Percentiles rank a stretch among this genome's conserved stretches.
These are phyloP conservation scores for Adansonia gregorii DNA, from an alignment of 441 rosid genomes.

Conservation along the genomic window DNA sequence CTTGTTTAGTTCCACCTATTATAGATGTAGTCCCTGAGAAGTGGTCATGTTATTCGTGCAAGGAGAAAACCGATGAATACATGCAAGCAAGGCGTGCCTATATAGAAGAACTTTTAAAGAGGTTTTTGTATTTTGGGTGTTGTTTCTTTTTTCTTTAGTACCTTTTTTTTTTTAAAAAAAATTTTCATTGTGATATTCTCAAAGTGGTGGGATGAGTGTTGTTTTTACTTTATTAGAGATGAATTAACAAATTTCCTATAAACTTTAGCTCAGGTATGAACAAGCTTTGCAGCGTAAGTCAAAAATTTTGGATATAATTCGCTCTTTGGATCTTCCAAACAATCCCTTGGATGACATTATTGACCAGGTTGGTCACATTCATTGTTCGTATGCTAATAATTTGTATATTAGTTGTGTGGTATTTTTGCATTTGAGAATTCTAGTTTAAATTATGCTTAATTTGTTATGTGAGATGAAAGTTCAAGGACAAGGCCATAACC, in stretches of 20 bases:
- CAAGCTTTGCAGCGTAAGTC: conserved; percentile 82
- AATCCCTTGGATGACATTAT: conserved; percentile 98
- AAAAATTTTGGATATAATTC: conserved; percentile 89
- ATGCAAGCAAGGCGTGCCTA: conserved; percentile 73
- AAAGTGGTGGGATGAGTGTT: not conserved
- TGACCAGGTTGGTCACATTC: conserved; percentile 67
- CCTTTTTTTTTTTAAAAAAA: not conserved
- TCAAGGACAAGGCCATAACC: conserved; percentile 10
- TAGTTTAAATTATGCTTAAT: not conserved
- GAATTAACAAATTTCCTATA: conserved; percentile 29
- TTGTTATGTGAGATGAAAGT: conserved; percentile 14
- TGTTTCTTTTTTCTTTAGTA: conserved; percentile 20
- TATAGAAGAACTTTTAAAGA: conserved; percentile 69
- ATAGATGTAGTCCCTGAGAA: conserved; percentile 69
- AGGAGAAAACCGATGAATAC: conserved; percentile 94
- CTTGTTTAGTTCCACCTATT: conserved; percentile 86
- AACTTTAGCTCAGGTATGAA: conserved; percentile 67
- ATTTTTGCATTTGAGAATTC: too few species aligned
- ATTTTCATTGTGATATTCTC: conserved; percentile 16
- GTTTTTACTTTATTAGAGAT: conserved; percentile 24
- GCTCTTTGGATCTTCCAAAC: conserved; percentile 90
- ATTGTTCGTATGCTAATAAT: not conserved
- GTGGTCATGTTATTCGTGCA: conserved; percentile 95
- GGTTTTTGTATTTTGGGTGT: conserved; percentile 46
- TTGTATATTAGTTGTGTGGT: too few species aligned